Conservation (phyloP, 2,329 filamentous ascomycete genomes). For the Hymenoscyphus scutula region DNA sequence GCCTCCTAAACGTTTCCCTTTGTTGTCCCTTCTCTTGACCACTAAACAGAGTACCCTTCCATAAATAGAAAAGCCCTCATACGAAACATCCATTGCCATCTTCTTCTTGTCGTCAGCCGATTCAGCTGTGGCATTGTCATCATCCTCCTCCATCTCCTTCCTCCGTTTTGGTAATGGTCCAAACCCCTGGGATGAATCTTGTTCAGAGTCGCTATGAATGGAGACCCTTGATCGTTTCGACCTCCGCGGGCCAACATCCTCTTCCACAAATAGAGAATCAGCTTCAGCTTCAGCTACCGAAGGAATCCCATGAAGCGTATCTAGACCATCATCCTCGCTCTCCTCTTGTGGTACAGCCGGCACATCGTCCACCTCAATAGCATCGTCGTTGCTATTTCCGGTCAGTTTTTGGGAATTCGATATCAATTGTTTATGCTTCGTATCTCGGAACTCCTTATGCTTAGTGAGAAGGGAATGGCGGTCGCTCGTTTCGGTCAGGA, state of each 20-base stretch:
- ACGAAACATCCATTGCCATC: slow-evolving; percentile 77
- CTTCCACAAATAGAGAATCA: slow-evolving; percentile 39
- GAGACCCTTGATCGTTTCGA: slow-evolving; percentile 33
- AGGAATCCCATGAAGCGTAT: slow-evolving; percentile 30
- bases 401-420: slow-evolving; percentile 64
- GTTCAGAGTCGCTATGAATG: slow-evolving; percentile 27
- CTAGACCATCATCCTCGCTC: slow-evolving; percentile 27
- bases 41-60: slow-evolving; percentile 89
- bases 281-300: slow-evolving; percentile 24
- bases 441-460: slow-evolving; percentile 71
- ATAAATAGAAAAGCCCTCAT: slow-evolving; percentile 95
- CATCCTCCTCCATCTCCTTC: slow-evolving; percentile 38
- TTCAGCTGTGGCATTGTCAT: slow-evolving; percentile 33
- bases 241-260: slow-evolving; percentile 27
- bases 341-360: slow-evolving; percentile 28
- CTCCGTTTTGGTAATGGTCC: slow-evolving; percentile 44
- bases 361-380: slow-evolving; percentile 40
- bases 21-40: slow-evolving; percentile 69
- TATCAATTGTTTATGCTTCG: slow-evolving; percentile 41
- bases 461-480: slow-evolving; percentile 85
- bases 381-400: slow-evolving; percentile 51
- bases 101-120: slow-evolving; percentile 80
- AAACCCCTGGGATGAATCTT: slow-evolving; percentile 30
- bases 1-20: slow-evolving; percentile 37
- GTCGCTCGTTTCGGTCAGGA: slow-evolving; percentile 81